Evolutionary conservation across 202 grass and related monocot genomes (phyloP), one percentile per base, ranked within the genome.

Genomic region (Thinopyrum obtusiflorum): DNA sequence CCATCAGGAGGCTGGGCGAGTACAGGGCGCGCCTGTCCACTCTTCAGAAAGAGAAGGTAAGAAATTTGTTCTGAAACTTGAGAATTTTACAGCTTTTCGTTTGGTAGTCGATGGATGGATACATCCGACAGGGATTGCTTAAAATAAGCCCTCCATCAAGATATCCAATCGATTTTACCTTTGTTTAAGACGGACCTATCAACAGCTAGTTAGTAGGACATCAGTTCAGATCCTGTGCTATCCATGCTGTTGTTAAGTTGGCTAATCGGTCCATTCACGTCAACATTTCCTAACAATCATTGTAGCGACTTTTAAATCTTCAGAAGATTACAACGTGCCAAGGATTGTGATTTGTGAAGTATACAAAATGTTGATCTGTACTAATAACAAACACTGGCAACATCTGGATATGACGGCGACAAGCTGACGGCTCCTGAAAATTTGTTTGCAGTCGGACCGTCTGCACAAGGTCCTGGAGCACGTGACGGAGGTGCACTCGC

Each of bases 41-140:
- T 31, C 89, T 98, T 40, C 89, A 98, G 85, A 93, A 91, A 64
- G 89, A 95, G 69, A 98, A 98, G 91, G 95, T 95, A 82, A 40
- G 7, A 73, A 62, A 67, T 26, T 63, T 4, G 6, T 14, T 39
- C 39, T 70, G 60, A 85, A 82, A 42, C 51, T 71, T 82, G 49
- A 63, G 23, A 82, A 40, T 72, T 15, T 67, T 32, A 1, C 12
- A 3, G 4, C 3, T 55, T 67, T 68, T 60, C 4, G 7, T 60
- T 31, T 18, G 31, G 6, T 1, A 14, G 46, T 17, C 46, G 46
- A 5, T 49, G 46, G 47, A 6, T 17, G 47, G 47, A 7, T 18
- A 7, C 17, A 53, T 20, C 49, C 49, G 49, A 59, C 53, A 21
- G 4, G 65, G n/a, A 26, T 29, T 7, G 65, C n/a, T 28, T 80